phyloP scores from a whole-genome alignment of 495 filamentous ascomycete species.

The Delitschia confertaspora region DNA sequence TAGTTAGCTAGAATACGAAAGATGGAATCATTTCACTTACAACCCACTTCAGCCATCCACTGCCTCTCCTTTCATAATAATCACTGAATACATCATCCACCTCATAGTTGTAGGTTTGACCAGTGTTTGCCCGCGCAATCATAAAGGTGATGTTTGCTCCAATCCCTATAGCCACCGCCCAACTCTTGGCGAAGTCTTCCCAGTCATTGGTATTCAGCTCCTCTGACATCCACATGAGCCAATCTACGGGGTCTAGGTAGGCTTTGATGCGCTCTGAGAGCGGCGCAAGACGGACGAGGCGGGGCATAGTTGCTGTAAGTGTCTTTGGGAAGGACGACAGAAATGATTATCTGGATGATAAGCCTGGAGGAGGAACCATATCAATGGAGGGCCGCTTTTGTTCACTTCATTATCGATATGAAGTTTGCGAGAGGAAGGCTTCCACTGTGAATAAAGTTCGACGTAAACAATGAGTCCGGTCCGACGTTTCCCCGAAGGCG shows the following conservation, averaged over 20 bases:
- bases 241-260: slow-evolving; percentile 78
- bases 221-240: slow-evolving; percentile 80
- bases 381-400: no score
- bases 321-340: no score
- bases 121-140: slow-evolving; percentile 66
- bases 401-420: no score
- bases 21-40: slow-evolving; percentile 43
- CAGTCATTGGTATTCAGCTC: slow-evolving; percentile 81
- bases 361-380: not conserved
- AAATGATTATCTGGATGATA: slow-evolving; percentile 3
- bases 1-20: slow-evolving; percentile 10
- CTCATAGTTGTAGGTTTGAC: slow-evolving; percentile 32
- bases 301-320: slow-evolving; percentile 48
- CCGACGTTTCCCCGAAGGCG: slow-evolving; percentile 7
- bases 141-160: slow-evolving; percentile 70
- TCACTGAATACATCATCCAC: slow-evolving; percentile 82
- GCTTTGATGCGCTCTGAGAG: slow-evolving; percentile 65
- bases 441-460: no score
- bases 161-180: slow-evolving; percentile 66
- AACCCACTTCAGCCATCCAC: slow-evolving; percentile 64
- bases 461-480: slow-evolving; percentile 10
- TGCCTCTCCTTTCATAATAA: slow-evolving; percentile 35
- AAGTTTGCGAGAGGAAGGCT: no score
- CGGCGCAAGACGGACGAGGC: slow-evolving; percentile 71
- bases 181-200: slow-evolving; percentile 66